Evolutionary conservation across 2,329 filamentous ascomycete species (phyloP), one percentile per base, ranked within the genome.

Genomic region (Cladosporium sp.): DNA sequence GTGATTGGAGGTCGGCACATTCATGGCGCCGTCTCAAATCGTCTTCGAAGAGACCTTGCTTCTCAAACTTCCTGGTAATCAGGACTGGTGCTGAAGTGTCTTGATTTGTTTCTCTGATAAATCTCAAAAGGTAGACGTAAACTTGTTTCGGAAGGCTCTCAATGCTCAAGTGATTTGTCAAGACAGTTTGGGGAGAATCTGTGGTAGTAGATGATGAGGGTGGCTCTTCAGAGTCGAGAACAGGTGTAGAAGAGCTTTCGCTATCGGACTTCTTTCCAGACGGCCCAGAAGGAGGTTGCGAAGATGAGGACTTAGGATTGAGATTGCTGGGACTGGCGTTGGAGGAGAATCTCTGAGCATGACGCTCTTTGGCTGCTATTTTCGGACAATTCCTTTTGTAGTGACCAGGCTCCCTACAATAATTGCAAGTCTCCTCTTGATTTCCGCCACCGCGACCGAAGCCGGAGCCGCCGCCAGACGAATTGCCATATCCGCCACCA

Each of bases 131-230:
- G 25, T 57, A 56, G 8, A 54, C 55, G 5, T 38, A 39, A n/a
- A 56, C 46, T 0, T 33, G 9, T 1, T 7, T 13, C 0, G 53
- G 53, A 7, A 25, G 32, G 4, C 46, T n/a, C 3, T 2, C 11
- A 7, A 57, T 40, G 1, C 6, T 16, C 32, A 57, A 15, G 11
- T 48, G 43, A 33, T 57, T 57, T 30, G 55, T 27, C 5, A 5
- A 27, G 22, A 27, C 22, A 27, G 4, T 27, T 4, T 27, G 9
- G 22, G 22, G n/a, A n/a, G n/a, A n/a, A n/a, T n/a, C n/a, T n/a
- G n/a, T n/a, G n/a, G n/a, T n/a, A n/a, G n/a, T n/a, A n/a, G n/a
- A n/a, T n/a, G n/a, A n/a, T n/a, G n/a, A n/a, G n/a, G n/a, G n/a
- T n/a, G n/a, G n/a, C n/a, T n/a, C n/a, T n/a, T n/a, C n/a, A n/a